These are phyloP conservation scores for Bimuria novae-zelandiae DNA, from an alignment of 2,329 filamentous ascomycete genomes.

Conservation along the genomic window DNA sequence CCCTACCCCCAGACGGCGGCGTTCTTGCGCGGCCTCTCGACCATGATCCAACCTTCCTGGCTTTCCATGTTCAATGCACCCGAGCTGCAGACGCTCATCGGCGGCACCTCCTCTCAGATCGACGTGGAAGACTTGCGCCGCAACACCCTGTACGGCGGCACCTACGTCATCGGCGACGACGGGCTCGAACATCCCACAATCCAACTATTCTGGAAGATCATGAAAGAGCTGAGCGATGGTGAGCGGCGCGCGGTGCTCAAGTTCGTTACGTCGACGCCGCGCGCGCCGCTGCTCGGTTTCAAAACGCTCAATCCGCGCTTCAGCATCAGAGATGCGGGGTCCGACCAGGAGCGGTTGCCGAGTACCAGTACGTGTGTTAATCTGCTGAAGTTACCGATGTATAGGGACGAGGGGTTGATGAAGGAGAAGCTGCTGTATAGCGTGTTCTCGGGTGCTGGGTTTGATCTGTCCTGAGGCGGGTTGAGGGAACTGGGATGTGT, in stretches of 20 bases:
- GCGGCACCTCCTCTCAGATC: slow-evolving; percentile 83
- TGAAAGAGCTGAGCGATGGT: slow-evolving; percentile 73
- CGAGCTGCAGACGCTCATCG: slow-evolving; percentile 90
- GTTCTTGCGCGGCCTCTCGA: slow-evolving; percentile 82
- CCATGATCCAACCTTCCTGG: slow-evolving; percentile 91
- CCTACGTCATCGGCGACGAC: slow-evolving; percentile 90
- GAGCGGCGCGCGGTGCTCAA: slow-evolving; percentile 87
- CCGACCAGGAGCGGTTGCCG: slow-evolving; percentile 77
- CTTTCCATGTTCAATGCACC: slow-evolving; percentile 98
- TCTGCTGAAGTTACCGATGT: slow-evolving; percentile 86
- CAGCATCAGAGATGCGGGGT: slow-evolving; percentile 82
- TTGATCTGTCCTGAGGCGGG: slow-evolving; percentile 62
- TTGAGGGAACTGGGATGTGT: neutral
- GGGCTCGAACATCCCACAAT: slow-evolving; percentile 83
- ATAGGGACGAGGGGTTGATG: slow-evolving; percentile 67
- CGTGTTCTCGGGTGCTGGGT: slow-evolving; percentile 86
- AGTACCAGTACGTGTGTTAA: slow-evolving; percentile 98
- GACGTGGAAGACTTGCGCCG: slow-evolving; percentile 82
- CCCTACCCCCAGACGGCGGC: slow-evolving; percentile 80
- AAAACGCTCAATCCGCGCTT: slow-evolving; percentile 82
- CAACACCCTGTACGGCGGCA: slow-evolving; percentile 85
- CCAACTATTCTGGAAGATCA: slow-evolving; percentile 87
- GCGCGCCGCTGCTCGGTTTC: slow-evolving; percentile 89
- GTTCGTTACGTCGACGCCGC: slow-evolving; percentile 91
- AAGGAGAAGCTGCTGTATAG: slow-evolving; percentile 87